Evolutionary conservation across 306 rosid genomes (phyloP).

Genomic region (Cyamopsis tetragonoloba): DNA sequence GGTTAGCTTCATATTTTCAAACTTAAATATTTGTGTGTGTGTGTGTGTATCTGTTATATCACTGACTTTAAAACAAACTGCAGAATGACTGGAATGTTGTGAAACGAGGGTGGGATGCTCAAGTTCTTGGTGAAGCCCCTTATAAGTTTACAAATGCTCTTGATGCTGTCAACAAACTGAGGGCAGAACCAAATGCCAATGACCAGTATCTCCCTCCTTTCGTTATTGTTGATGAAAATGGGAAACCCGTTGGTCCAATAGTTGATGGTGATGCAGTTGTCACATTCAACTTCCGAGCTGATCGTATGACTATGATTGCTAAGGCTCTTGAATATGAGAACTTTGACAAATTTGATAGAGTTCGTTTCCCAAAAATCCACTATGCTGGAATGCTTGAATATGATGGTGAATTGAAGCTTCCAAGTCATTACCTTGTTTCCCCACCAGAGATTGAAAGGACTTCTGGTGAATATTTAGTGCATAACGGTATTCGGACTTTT

Average conservation of each 20-base stretch:
- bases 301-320: slow-evolving; percentile 95
- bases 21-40: not conserved
- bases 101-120: slow-evolving; percentile 99
- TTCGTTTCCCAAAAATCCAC: slow-evolving; percentile 76
- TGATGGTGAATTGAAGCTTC: slow-evolving; percentile 98
- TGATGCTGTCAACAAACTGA: slow-evolving; percentile 83
- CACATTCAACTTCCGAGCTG: slow-evolving; percentile 92
- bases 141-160: slow-evolving; percentile 61
- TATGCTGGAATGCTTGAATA: slow-evolving; percentile 99
- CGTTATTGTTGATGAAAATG: slow-evolving; percentile 78
- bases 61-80: slow-evolving; percentile 23
- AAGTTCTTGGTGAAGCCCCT: slow-evolving; percentile 99
- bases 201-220: slow-evolving; percentile 97
- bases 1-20: not conserved
- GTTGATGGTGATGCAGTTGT: slow-evolving; percentile 99
- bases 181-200: slow-evolving; percentile 62
- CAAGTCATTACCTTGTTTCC: slow-evolving; percentile 80
- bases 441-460: slow-evolving; percentile 98
- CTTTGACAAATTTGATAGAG: slow-evolving; percentile 91
- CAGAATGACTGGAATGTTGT: slow-evolving; percentile 98
- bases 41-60: not conserved
- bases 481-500: slow-evolving; percentile 82
- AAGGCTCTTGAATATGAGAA: slow-evolving; percentile 87
- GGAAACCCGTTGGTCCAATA: slow-evolving; percentile 88
- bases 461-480: slow-evolving; percentile 91